A percentile compares a stretch with the other conserved stretches of the same genome.
phyloP scores from a whole-genome alignment of 1,139 yeast species.

The Meyerozyma smithsonii region DNA sequence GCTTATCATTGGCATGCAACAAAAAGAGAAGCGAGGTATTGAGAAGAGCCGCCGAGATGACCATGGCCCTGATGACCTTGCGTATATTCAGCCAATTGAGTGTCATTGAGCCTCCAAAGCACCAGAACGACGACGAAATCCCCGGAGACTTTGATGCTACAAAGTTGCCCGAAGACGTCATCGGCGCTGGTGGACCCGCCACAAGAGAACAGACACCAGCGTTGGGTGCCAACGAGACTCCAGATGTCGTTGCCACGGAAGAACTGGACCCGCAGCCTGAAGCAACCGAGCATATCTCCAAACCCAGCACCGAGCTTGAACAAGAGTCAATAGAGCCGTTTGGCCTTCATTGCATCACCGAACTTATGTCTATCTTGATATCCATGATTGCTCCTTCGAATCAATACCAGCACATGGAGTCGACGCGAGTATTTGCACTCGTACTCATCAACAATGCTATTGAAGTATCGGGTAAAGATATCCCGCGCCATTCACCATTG shows the following conservation, averaged over 20 bases:
- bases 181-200: conserved; percentile 32
- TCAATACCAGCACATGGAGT: conserved; percentile 80
- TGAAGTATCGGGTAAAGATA: conserved; percentile 71
- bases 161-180: conserved; percentile 35
- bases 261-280: too few species aligned
- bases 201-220: conserved; percentile 3
- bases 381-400: conserved; percentile 81
- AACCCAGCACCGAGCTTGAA: background rate
- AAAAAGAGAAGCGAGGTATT: conserved; percentile 87
- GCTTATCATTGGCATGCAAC: conserved; percentile 88
- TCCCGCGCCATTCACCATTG: conserved; percentile 63
- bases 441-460: conserved; percentile 71
- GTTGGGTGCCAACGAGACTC: conserved; percentile 5
- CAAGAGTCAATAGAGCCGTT: conserved; percentile 41
- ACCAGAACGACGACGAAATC: conserved; percentile 20
- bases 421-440: conserved; percentile 80
- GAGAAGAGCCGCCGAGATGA: conserved; percentile 84
- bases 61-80: conserved; percentile 67
- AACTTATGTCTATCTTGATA: conserved; percentile 69
- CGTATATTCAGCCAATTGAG: conserved; percentile 61
- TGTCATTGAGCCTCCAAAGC: conserved; percentile 48
- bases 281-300: background rate
- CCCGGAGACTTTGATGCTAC: conserved; percentile 33
- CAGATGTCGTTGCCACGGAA: too few species aligned
- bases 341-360: conserved; percentile 66